These are phyloP conservation scores for Verticillium tricorpus DNA, from an alignment of 2,329 filamentous ascomycete genomes.

Conservation along the genomic window DNA sequence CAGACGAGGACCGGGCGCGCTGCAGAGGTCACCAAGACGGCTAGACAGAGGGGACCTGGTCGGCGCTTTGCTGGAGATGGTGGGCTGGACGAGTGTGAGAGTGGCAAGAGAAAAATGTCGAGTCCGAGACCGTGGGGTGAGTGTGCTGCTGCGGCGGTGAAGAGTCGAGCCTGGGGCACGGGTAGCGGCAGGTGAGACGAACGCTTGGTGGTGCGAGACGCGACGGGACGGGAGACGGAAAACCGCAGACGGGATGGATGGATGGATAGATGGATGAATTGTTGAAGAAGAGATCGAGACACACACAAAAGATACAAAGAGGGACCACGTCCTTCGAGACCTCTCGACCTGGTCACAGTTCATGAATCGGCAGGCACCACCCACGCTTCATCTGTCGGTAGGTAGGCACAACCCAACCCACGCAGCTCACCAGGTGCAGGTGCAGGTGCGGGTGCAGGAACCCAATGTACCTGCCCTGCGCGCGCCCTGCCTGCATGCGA, in stretches of 20 bases:
- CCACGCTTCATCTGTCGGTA: not conserved
- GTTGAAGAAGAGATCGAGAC: not conserved
- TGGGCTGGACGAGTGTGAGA: too few species aligned
- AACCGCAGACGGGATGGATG: not conserved
- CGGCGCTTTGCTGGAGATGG: too few species aligned
- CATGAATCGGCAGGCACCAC: not conserved
- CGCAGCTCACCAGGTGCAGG: not conserved
- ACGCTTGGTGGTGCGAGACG: not conserved
- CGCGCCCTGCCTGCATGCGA: not conserved
- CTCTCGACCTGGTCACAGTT: not conserved
- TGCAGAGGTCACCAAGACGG: not conserved
- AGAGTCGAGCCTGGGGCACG: not conserved
- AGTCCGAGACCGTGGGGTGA: too few species aligned
- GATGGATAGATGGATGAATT: not conserved
- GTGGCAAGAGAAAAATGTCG: too few species aligned
- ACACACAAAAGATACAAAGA: not conserved
- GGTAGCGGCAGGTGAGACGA: not conserved
- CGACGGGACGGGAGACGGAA: not conserved
- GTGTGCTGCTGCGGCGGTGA: not conserved
- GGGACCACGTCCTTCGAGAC: not conserved
- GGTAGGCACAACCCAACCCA: too few species aligned
- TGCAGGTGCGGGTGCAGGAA: not conserved
- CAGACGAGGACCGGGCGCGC: not conserved
- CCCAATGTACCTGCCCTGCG: not conserved
- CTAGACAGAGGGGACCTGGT: too few species aligned